Conservation (phyloP, 2,329 filamentous ascomycete genomes). For the Gyromitra esculenta region DNA sequence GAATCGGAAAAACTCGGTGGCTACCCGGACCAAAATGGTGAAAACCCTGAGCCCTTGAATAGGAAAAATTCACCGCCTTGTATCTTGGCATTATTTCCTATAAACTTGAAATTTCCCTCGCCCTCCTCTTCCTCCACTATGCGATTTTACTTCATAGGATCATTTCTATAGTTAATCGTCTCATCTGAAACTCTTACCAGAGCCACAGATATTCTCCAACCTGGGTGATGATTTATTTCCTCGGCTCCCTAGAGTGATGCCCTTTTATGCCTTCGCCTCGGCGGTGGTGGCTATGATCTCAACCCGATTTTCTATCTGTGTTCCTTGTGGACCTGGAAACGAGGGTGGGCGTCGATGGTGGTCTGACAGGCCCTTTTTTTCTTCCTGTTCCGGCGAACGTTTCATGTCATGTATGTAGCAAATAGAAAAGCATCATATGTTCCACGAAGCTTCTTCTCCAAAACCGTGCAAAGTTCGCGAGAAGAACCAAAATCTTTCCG, state of each 20-base stretch:
- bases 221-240: slow-evolving; percentile 36
- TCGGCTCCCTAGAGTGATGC: slow-evolving; percentile 25
- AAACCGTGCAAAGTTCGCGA: slow-evolving; percentile 29
- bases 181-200: slow-evolving; percentile 39
- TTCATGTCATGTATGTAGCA: slow-evolving; percentile 45
- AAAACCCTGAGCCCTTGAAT: background rate
- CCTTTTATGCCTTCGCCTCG: slow-evolving; percentile 25
- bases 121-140: slow-evolving; percentile 7
- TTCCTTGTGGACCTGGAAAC: slow-evolving; percentile 28
- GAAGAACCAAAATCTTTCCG: slow-evolving; percentile 20
- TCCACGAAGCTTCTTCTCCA: slow-evolving; percentile 21
- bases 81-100: background rate
- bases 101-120: slow-evolving; percentile 1
- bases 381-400: slow-evolving; percentile 27
- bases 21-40: background rate
- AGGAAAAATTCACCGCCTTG: background rate
- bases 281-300: slow-evolving; percentile 42
- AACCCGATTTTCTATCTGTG: slow-evolving; percentile 31
- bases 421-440: slow-evolving; percentile 38
- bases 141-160: slow-evolving; percentile 36
- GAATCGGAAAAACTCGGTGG: background rate
- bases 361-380: slow-evolving; percentile 36
- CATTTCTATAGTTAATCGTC: slow-evolving; percentile 37
- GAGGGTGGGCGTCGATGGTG: slow-evolving; percentile 34
- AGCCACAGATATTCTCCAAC: slow-evolving; percentile 41